Evolutionary conservation across 139 green algal genomes (phyloP).

Genomic region (Chlorokybus atmophyticus): DNA sequence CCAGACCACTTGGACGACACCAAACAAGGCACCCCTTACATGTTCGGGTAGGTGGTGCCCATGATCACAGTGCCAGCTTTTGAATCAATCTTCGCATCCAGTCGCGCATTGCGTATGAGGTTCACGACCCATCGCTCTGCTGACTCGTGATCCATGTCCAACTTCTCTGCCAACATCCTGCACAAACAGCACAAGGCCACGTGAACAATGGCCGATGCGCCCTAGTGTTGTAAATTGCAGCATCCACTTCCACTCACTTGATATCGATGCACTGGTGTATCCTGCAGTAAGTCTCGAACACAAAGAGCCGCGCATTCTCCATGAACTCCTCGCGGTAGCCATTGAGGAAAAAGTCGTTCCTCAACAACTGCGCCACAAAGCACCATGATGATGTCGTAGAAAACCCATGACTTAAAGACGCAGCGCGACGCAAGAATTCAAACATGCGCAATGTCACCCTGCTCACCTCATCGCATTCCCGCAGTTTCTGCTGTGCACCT

Average conservation of each 20-base stretch:
- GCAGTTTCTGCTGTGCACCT: constrained; percentile 78
- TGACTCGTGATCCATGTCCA: constrained; percentile 62
- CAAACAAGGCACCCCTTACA: constrained; percentile 31
- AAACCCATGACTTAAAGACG: too few species aligned
- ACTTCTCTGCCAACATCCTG: constrained; percentile 61
- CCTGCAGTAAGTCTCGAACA: constrained; percentile 95
- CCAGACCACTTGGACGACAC: constrained; percentile 3
- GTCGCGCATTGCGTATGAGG: constrained; percentile 75
- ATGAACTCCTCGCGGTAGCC: constrained; percentile 77
- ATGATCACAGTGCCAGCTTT: constrained; percentile 89
- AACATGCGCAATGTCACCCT: too few species aligned
- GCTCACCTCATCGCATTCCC: constrained; percentile 69
- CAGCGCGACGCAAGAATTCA: too few species aligned
- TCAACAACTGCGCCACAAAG: constrained; percentile 33
- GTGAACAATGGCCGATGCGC: too few species aligned
- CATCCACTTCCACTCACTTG: too few species aligned
- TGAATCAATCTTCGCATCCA: constrained; percentile 94
- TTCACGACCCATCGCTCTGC: constrained; percentile 78
- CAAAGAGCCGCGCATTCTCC: constrained; percentile 82
- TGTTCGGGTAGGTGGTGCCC: constrained; percentile 45
- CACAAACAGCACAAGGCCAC: too few species aligned
- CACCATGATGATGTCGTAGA: constrained; percentile 99
- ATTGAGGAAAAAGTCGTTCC: constrained; percentile 87
- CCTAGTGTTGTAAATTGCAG: too few species aligned
- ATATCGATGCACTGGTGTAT: constrained; percentile 86